These are phyloP conservation scores for Beauveria asiatica DNA, from an alignment of 2,329 filamentous ascomycete species.

Conservation along the genomic window DNA sequence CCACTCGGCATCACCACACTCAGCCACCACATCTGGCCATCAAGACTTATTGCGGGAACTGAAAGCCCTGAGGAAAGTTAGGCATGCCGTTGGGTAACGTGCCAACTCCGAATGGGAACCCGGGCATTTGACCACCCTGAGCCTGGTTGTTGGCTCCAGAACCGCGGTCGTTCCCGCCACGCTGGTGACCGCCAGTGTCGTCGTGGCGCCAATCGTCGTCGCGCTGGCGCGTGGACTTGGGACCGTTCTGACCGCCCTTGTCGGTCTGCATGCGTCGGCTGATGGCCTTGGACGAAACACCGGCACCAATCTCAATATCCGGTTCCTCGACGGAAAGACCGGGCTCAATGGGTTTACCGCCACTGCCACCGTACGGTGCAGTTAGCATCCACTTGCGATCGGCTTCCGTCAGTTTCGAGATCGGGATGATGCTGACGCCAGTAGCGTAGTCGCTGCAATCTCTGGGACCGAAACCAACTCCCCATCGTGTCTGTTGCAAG, in stretches of 20 bases:
- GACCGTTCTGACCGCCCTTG: conserved; percentile 55
- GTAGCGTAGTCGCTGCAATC: conserved; percentile 95
- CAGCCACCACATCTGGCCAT: too few relatives aligned
- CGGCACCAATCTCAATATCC: conserved; percentile 96
- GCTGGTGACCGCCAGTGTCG: conserved; percentile 16
- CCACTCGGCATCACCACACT: too few relatives aligned
- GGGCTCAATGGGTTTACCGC: conserved; percentile 68
- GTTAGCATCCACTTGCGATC: conserved; percentile 96
- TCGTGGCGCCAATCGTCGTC: conserved; percentile 23
- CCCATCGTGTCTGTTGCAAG: conserved; percentile 74
- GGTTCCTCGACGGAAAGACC: conserved; percentile 93
- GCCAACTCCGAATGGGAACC: conserved; percentile 31
- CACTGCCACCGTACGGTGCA: conserved; percentile 87
- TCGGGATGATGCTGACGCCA: conserved; percentile 87
- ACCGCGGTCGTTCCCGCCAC: conserved; percentile 18
- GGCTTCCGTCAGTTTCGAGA: conserved; percentile 85
- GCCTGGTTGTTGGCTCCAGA: conserved; percentile 14
- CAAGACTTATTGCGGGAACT: conserved; percentile 22
- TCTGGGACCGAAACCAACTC: conserved; percentile 90
- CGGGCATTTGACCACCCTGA: conserved; percentile 15
- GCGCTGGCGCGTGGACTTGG: conserved; percentile 49
- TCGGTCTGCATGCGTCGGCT: conserved; percentile 62
- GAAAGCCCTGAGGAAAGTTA: conserved; percentile 31
- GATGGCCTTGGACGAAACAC: conserved; percentile 88
- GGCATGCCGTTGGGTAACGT: conserved; percentile 30